These are phyloP conservation scores for Rehmannia glutinosa DNA, from an alignment of 257 asterid genomes.

Conservation along the genomic window DNA sequence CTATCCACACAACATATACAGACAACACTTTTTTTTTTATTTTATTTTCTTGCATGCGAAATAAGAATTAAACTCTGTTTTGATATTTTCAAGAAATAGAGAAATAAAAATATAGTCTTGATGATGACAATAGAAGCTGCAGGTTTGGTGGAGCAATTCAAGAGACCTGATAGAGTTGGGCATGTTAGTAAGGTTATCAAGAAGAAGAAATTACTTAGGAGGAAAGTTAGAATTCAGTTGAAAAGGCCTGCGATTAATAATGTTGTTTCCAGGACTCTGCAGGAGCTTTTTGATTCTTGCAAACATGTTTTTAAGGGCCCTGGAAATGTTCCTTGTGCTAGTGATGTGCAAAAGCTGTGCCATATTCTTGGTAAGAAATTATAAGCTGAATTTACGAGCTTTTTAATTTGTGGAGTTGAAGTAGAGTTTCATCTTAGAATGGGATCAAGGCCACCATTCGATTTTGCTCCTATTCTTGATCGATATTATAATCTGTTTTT, in stretches of 20 bases:
- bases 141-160: constrained; percentile 17
- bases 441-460: too few relatives aligned
- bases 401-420: too few relatives aligned
- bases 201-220: constrained; percentile 36
- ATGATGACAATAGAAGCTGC: constrained; percentile 36
- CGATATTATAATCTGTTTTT: too few relatives aligned
- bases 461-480: too few relatives aligned
- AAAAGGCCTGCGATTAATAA: constrained; percentile 14
- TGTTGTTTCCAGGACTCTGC: constrained; percentile 32
- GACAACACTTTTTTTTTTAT: too few relatives aligned
- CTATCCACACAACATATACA: not conserved
- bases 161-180: constrained; percentile 21
- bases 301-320: constrained; percentile 51
- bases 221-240: constrained; percentile 25
- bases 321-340: constrained; percentile 43
- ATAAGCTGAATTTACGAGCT: not conserved
- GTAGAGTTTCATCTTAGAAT: too few relatives aligned
- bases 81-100: not conserved
- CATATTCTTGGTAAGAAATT: constrained; percentile 46
- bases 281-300: constrained; percentile 48
- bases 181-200: constrained; percentile 27
- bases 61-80: too few relatives aligned
- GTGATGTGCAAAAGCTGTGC: constrained; percentile 41
- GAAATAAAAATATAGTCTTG: not conserved
- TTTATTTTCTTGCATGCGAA: too few relatives aligned